Evolutionary conservation across 2,329 filamentous ascomycete species (phyloP).

Genomic region (Geoglossum cookeanum): DNA sequence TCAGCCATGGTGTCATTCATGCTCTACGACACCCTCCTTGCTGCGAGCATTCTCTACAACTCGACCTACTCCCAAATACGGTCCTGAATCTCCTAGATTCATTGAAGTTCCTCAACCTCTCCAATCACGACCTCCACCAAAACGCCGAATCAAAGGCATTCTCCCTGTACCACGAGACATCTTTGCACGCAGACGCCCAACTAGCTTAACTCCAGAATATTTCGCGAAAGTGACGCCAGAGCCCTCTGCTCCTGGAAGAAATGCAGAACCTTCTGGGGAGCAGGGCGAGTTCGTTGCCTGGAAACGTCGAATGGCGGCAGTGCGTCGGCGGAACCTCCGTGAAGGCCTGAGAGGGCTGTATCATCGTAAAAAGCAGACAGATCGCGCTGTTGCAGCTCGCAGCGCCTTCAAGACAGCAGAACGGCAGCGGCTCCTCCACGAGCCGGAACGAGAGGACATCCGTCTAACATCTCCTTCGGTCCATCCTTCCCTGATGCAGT

Average conservation of each 20-base stretch:
- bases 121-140: conserved; percentile 41
- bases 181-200: conserved; percentile 41
- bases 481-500: conserved; percentile 27
- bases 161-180: conserved; percentile 69
- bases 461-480: conserved; percentile 53
- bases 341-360: conserved; percentile 53
- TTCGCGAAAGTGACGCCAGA: conserved; percentile 37
- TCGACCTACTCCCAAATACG: conserved; percentile 29
- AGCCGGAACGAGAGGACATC: conserved; percentile 57
- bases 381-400: conserved; percentile 19
- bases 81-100: conserved; percentile 75
- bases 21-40: background rate
- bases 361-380: conserved; percentile 35
- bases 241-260: conserved; percentile 22
- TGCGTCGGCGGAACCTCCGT: conserved; percentile 51
- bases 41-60: conserved; percentile 28
- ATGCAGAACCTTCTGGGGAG: conserved; percentile 17
- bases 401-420: conserved; percentile 30
- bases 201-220: conserved; percentile 44
- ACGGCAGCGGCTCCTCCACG: conserved; percentile 32
- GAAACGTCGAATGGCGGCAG: conserved; percentile 54
- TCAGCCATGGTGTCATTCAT: background rate
- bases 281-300: conserved; percentile 34
- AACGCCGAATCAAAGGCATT: conserved; percentile 46
- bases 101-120: conserved; percentile 61